Conservation (phyloP, 2,329 filamentous ascomycete species). For the Fusarium xyrophilum region DNA sequence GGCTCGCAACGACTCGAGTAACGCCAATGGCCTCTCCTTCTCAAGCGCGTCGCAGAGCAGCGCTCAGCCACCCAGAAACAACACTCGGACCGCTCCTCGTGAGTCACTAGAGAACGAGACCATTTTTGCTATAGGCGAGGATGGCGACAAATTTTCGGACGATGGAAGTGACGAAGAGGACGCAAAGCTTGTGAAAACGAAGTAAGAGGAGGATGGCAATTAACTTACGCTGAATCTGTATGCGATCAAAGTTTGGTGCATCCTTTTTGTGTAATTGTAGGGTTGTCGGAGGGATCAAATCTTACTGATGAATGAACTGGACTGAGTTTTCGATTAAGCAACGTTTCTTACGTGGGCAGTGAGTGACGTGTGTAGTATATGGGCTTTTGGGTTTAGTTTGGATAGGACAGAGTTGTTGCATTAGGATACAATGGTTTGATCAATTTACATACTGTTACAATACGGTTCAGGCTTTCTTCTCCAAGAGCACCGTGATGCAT, state of each 20-base stretch:
- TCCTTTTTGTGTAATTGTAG: constrained; percentile 36
- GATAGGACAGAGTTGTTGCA: constrained; percentile 11
- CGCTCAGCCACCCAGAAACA: constrained; percentile 34
- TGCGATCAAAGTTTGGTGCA: not conserved
- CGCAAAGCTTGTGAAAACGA: constrained; percentile 60
- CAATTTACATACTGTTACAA: constrained; percentile 26
- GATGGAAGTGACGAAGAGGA: constrained; percentile 66
- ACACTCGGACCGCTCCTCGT: constrained; percentile 52
- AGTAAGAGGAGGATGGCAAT: constrained; percentile 42
- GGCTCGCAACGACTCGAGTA: constrained; percentile 35
- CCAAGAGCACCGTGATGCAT: not conserved
- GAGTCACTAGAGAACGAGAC: constrained; percentile 83
- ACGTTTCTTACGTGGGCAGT: not conserved
- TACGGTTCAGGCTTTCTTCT: not conserved
- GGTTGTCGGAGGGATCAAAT: constrained; percentile 17
- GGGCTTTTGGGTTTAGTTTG: not conserved
- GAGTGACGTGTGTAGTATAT: constrained; percentile 10
- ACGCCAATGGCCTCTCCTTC: constrained; percentile 38
- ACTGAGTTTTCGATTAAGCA: constrained; percentile 17
- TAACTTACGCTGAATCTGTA: constrained; percentile 2
- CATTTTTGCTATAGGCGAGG: constrained; percentile 92
- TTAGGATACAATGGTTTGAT: constrained; percentile 14
- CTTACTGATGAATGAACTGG: constrained; percentile 32
- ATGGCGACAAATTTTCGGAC: constrained; percentile 81
- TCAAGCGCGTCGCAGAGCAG: constrained; percentile 36